Evolutionary conservation across 129 eudicot species (phyloP).

Genomic region (Chrysanthemum makinoi): DNA sequence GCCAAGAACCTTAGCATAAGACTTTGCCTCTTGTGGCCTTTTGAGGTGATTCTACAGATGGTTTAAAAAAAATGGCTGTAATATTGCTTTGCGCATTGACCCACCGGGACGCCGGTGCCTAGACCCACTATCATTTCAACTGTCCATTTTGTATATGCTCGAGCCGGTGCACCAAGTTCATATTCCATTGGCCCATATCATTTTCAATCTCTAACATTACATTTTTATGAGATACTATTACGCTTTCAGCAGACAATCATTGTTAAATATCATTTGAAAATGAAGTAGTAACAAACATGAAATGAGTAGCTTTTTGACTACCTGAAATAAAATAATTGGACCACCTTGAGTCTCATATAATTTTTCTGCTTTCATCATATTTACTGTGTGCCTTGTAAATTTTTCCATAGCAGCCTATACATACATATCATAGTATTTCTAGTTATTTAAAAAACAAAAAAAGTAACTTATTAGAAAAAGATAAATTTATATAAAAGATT

Average conservation of each 20-base stretch:
- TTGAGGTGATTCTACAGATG: too few relatives aligned
- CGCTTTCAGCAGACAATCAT: not conserved
- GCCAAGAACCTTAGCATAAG: too few relatives aligned
- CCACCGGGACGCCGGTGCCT: conserved; percentile 96
- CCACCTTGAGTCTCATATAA: conserved; percentile 92
- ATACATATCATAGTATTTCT: conserved; percentile 8
- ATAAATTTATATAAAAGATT: not conserved
- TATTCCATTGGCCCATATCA: conserved; percentile 95
- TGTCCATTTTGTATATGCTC: conserved; percentile 86
- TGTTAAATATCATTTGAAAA: not conserved
- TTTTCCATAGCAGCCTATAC: conserved; percentile 88
- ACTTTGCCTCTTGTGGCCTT: too few relatives aligned
- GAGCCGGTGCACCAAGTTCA: conserved; percentile 79
- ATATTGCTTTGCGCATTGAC: conserved; percentile 94
- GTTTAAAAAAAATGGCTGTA: too few relatives aligned
- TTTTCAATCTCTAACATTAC: conserved; percentile 77
- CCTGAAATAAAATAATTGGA: conserved; percentile 98
- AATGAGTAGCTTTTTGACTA: conserved; percentile 35
- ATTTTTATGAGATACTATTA: not conserved
- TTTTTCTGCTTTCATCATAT: conserved; percentile 90
- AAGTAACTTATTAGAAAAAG: not conserved
- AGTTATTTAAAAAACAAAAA: not conserved
- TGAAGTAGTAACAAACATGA: not conserved
- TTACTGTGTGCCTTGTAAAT: conserved; percentile 92
- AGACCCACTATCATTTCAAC: conserved; percentile 91